A percentile compares a stretch with the other conserved stretches of the same genome.
Conservation (phyloP, 2,329 filamentous ascomycete genomes). For the Byssoonygena ceratinophila region DNA sequence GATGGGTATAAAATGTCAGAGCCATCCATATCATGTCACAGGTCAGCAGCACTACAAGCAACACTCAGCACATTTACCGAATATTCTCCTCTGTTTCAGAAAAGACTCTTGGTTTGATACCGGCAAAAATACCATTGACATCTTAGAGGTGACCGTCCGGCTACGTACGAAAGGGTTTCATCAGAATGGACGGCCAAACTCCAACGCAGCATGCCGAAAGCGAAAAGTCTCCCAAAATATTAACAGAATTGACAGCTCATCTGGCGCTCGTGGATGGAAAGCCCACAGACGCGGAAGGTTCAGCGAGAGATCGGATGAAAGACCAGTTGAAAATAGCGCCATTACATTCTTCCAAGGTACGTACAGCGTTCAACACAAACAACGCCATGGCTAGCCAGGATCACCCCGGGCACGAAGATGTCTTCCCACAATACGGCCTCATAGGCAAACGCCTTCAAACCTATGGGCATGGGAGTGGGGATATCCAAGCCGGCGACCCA, state of each 20-base stretch:
- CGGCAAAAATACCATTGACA: background rate
- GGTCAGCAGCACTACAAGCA: background rate
- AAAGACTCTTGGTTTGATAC: background rate
- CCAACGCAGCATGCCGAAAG: background rate
- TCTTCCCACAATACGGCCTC: conserved; percentile 22
- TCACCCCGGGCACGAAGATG: background rate
- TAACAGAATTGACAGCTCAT: conserved; percentile 1
- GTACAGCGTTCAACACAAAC: background rate
- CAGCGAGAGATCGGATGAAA: conserved; percentile 3
- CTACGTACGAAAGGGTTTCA: background rate
- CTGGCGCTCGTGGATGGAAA: conserved; percentile 13
- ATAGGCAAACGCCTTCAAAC: conserved; percentile 18
- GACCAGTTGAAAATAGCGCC: conserved; percentile 18
- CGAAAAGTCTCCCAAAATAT: background rate
- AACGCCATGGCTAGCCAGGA: background rate
- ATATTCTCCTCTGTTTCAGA: background rate
- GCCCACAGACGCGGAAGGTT: background rate
- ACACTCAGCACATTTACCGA: background rate
- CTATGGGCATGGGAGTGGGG: conserved; percentile 12
- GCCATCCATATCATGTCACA: background rate
- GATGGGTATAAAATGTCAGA: background rate
- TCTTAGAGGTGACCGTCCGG: too few relatives aligned
- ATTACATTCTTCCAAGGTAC: conserved; percentile 15
- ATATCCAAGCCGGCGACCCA: background rate
- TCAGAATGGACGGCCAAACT: background rate